A percentile compares a stretch with the other conserved stretches of the same genome.
These are phyloP conservation scores for Puccinia triticina DNA, from an alignment of 1,284 basidiomycete species.

Conservation along the genomic window DNA sequence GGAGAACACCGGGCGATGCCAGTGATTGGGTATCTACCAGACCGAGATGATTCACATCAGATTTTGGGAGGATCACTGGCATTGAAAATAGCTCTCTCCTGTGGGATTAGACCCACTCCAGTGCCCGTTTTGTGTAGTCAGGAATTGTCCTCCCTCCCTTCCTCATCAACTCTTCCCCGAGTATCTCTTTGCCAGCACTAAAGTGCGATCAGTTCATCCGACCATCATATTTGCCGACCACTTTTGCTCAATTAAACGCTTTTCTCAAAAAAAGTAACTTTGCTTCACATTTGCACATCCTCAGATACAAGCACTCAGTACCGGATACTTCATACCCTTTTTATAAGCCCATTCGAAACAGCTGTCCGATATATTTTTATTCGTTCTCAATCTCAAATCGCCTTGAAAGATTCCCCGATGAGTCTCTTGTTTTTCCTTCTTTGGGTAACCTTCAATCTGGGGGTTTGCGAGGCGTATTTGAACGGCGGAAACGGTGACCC, in stretches of 20 bases:
- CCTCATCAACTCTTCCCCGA: constrained; percentile 14
- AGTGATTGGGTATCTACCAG: constrained; percentile 39
- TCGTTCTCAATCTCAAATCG: neutral
- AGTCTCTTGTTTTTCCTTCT: neutral
- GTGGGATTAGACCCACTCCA: constrained; percentile 11
- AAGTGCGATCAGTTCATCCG: neutral
- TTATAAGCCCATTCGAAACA: neutral
- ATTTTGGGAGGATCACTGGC: constrained; percentile 24
- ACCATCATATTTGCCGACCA: neutral
- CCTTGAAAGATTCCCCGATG: neutral
- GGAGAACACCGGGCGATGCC: constrained; percentile 26
- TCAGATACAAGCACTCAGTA: neutral
- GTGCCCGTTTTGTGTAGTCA: neutral
- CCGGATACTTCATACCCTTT: neutral
- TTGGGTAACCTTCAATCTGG: constrained; percentile 19
- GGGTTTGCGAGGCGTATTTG: constrained; percentile 30
- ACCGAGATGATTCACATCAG: constrained; percentile 23
- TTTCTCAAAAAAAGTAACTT: neutral
- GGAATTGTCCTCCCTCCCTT: constrained; percentile 4
- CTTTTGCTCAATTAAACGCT: neutral
- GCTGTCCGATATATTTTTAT: neutral
- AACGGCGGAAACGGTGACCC: constrained; percentile 23
- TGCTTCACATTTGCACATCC: neutral
- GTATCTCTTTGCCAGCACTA: neutral
- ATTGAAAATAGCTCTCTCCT: constrained; percentile 26